Evolutionary conservation across 2,329 filamentous ascomycete species (phyloP), one percentile per base, ranked within the genome.

Genomic region (Gnomoniopsis sp.): DNA sequence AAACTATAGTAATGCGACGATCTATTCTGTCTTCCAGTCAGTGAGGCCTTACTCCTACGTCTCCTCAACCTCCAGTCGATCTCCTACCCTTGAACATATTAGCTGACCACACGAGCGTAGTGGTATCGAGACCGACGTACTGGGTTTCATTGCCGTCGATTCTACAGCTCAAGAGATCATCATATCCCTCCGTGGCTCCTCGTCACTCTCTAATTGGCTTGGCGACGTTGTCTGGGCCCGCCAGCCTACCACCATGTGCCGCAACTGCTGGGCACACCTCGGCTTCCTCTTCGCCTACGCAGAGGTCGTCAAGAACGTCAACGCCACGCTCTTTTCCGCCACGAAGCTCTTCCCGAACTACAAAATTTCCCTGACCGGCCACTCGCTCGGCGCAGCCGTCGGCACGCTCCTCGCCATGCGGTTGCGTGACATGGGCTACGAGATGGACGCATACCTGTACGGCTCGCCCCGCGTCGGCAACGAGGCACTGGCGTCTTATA

Each of bases 391-490:
- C 51, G 88, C 77, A 33, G 86, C 86, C 8, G 75, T 90, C 3
- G 85, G 82, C 36, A 83, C 80, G 10, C 69, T 91, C 3, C 86
- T 78, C 0, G 82, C 79, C 0, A 82, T 79, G 1, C 77, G 82
- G 64, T 72, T 89, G 22, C 80, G 86, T 46, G 69, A 70, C 3
- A 67, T 69, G 10, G 83, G 80, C 46, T 71, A 73, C 59, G 64
- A 71, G 1, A 70, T 76, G 53, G 84, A 87, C 64, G 65, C 89
- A 44, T 89, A 86, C 77, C 86, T 83, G 1, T 91, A 81, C 72
- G 88, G 88, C 61, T 78, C 83, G 21, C 88, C 88, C 1, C 85
- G 87, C 52, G 78, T 87, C n/a, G 88, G 86, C 59, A 86, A 88
- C 70, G 65, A 69, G 2, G 75, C 70, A n/a, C 78, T 89, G 58